These are phyloP conservation scores for Termitomyces sp. DNA, from an alignment of 768 basidiomycete species.

Conservation along the genomic window DNA sequence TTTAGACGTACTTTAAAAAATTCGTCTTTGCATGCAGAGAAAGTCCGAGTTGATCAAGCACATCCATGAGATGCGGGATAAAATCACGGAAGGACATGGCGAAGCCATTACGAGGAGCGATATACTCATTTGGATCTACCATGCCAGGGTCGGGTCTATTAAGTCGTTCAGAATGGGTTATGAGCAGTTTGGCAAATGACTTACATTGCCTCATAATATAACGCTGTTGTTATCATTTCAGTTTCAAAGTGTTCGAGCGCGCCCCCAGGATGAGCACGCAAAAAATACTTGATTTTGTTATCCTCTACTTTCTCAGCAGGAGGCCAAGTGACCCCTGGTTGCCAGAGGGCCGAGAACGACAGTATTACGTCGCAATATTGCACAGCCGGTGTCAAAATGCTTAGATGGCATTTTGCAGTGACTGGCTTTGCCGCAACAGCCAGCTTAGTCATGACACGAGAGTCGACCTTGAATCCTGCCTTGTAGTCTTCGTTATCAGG, in stretches of 20 bases:
- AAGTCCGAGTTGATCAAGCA: slow-evolving; percentile 84
- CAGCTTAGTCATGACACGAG: slow-evolving; percentile 73
- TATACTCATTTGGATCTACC: slow-evolving; percentile 77
- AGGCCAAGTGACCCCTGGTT: slow-evolving; percentile 74
- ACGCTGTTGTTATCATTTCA: slow-evolving; percentile 72
- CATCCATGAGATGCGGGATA: slow-evolving; percentile 74
- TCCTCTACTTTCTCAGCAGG: slow-evolving; percentile 66
- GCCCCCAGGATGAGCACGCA: slow-evolving; percentile 82
- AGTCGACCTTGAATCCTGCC: slow-evolving; percentile 72
- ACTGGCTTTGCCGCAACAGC: slow-evolving; percentile 72
- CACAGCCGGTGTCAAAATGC: slow-evolving; percentile 65
- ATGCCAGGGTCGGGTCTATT: slow-evolving; percentile 74
- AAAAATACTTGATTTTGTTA: slow-evolving; percentile 78
- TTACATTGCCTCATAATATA: slow-evolving; percentile 87
- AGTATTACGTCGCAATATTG: slow-evolving; percentile 83
- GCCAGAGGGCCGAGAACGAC: slow-evolving; percentile 72
- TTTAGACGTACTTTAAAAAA: slow-evolving; percentile 66
- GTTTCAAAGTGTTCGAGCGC: slow-evolving; percentile 86
- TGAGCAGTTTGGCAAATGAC: slow-evolving; percentile 25
- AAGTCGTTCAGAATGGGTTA: not conserved
- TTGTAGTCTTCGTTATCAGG: slow-evolving; percentile 59
- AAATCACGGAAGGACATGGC: slow-evolving; percentile 84
- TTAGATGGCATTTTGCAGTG: slow-evolving; percentile 74
- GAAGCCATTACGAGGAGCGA: slow-evolving; percentile 80
- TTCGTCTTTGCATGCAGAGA: slow-evolving; percentile 78